Evolutionary conservation across 176 grass and related monocot species (phyloP), one percentile per base, ranked within the genome.

Genomic region (Juncus inflexus): DNA sequence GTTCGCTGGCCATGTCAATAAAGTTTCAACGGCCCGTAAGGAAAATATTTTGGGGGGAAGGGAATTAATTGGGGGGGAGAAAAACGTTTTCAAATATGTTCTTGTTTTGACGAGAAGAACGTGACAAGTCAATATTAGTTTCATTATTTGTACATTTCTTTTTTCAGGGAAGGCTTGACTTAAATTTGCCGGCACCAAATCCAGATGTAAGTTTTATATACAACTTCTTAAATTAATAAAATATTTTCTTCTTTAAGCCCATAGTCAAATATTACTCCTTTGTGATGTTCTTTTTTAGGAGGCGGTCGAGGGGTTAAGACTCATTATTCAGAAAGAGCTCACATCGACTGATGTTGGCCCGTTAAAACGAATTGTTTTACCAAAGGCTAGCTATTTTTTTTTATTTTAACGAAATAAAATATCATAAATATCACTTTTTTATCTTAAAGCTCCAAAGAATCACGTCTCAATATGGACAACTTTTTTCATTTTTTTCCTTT

Each of bases 341-440:
- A 84, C 80, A 52, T 78, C 86, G 45, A 99, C 88, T 35, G 95
- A 99, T 15, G 79, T 86, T 61, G 86, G 89, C 70, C 80, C 87
- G 40, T 80, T 99, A 53, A 89, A 86, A 36, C 87, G 95, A 75
- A 94, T 99, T 60, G 73, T 99, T 70, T 81, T 99, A 62, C 95
- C 95, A 1, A 99, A 99, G 89, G 95, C 89, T 50, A 80, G 64
- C 78, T 60, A 47, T 74, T 62, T 7, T 66, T 47, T 81, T 60
- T 49, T 74, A 56, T 7, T 66, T 56, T 47, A 6, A 47, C 43
- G 6, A 47, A 69, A 70, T 69, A 74, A 4, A 49, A 9, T 28
- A 63, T 66, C 37, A 35, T 58, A 14, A 45, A 8, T 69, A 15
- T 12, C 19, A 7, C 11, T 7, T 49, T 57, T 11, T 72, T 60